Conservation (phyloP, 805 yeast genomes). For the Myxozyma mucilagina region DNA sequence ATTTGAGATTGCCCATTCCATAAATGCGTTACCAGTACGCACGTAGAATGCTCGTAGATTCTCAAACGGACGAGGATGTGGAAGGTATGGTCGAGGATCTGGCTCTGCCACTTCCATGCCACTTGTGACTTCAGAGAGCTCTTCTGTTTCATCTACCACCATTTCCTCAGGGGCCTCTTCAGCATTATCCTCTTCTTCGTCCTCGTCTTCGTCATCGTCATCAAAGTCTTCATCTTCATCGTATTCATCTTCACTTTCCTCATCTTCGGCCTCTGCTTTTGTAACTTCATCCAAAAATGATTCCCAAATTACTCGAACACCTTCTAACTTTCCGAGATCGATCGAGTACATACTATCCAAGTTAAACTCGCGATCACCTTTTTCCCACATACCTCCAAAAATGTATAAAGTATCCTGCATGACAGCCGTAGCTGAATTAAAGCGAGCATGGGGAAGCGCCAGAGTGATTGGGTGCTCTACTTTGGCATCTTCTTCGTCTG, state of each 20-base stretch:
- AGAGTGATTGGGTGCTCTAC: conserved; percentile 57
- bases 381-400: conserved; percentile 88
- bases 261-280: conserved; percentile 44
- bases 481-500: conserved; percentile 43
- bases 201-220: conserved; percentile 56
- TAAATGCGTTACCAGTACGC: conserved; percentile 80
- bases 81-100: conserved; percentile 94
- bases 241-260: conserved; percentile 47
- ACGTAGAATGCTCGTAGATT: conserved; percentile 77
- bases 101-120: conserved; percentile 56
- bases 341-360: conserved; percentile 84
- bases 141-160: conserved; percentile 55
- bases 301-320: conserved; percentile 88
- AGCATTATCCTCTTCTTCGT: conserved; percentile 46
- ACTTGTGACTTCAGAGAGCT: conserved; percentile 67
- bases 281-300: conserved; percentile 57
- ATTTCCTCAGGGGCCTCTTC: conserved; percentile 45
- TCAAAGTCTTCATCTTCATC: conserved; percentile 78
- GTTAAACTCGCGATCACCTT: conserved; percentile 79
- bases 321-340: conserved; percentile 84
- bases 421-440: conserved; percentile 82
- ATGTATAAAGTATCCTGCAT: conserved; percentile 80
- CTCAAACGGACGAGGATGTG: conserved; percentile 95
- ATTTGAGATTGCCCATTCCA: conserved; percentile 69
- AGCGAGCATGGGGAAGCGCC: conserved; percentile 78